Percentiles rank a stretch among this genome's conserved stretches.
phyloP scores from a whole-genome alignment of 2,329 filamentous ascomycete genomes.

The Alternaria viburni region DNA sequence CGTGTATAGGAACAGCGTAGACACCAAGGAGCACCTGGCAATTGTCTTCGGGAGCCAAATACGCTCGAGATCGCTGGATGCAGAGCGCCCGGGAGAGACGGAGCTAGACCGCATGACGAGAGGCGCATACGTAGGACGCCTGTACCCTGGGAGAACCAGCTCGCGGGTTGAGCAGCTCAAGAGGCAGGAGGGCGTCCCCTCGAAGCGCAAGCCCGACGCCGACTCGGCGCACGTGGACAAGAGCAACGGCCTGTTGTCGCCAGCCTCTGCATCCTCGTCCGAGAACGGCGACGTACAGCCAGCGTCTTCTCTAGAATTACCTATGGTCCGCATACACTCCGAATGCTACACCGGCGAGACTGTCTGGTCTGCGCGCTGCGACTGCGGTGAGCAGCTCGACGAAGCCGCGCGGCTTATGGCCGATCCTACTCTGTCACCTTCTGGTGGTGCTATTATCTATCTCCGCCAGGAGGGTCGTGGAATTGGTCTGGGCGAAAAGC shows the following conservation, averaged over 20 bases:
- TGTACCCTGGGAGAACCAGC: conserved; percentile 83
- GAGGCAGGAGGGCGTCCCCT: conserved; percentile 43
- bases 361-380: conserved; percentile 95
- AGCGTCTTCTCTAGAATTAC: conserved; percentile 54
- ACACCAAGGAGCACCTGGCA: conserved; percentile 94
- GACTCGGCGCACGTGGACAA: conserved; percentile 8
- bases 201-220: conserved; percentile 23
- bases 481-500: conserved; percentile 91
- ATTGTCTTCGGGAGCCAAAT: conserved; percentile 95
- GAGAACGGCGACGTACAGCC: conserved; percentile 36
- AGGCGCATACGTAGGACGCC: conserved; percentile 86
- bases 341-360: conserved; percentile 99
- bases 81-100: conserved; percentile 75
- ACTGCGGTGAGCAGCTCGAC: conserved; percentile 97
- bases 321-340: conserved; percentile 92
- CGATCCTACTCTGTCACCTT: conserved; percentile 62
- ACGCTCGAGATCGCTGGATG: conserved; percentile 73
- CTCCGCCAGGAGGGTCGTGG: conserved; percentile 94
- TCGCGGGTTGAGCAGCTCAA: conserved; percentile 67
- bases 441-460: conserved; percentile 92
- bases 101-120: conserved; percentile 92
- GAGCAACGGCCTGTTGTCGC: conserved; percentile 19
- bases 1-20: conserved; percentile 88
- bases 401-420: conserved; percentile 95
- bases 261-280: conserved; percentile 31